Evolutionary conservation across 345 rosid species (phyloP), one percentile per base, ranked within the genome.

Genomic region (Alliaria petiolata): DNA sequence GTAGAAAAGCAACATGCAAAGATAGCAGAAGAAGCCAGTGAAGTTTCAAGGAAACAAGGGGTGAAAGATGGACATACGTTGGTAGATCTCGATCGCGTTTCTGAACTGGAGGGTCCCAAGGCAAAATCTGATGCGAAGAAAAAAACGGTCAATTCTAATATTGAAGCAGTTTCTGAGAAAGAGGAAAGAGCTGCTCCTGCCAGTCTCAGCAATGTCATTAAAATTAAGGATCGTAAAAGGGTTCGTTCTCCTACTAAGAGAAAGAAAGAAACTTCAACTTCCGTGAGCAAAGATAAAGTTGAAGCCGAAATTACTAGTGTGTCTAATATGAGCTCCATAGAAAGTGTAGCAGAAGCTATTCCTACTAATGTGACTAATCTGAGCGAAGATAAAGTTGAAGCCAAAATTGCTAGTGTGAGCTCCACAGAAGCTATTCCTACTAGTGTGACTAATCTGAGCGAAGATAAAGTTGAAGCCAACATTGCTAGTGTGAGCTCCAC

Each of bases 221-320:
- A 66, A 51, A 77, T 61, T 39, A 62, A 71, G 53, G 71, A 45
- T 64, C 63, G 70, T 43, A 59, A 52, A 2, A 67, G 65, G 42
- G 71, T 36, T 39, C 69, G 46, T 73, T 35, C 74, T 47, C 57
- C 59, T 77, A 40, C 64, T 33, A 61, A 60, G 76, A 75, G 60
- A 46, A 62, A 55, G 69, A 72, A 62, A 28, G 70, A 79, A 50
- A 35, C 68, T 40, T 53, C 43, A 16, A 12, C 34, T 64, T 34
- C 76, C 5, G 77, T 35, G 53, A 38, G 31, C 36, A 51, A 55
- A 34, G 66, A 70, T 54, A 52, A 47, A 20, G 44, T 22, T 36
- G 62, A 81, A 60, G 61, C 40, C 9, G 46, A 65, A 65, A 36
- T 26, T 25, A 62, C 13, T 69, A 43, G 9, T 55, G 62, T n/a